These are phyloP conservation scores for Fraxinus dipetala DNA, from an alignment of 305 asterid species.

Conservation along the genomic window DNA sequence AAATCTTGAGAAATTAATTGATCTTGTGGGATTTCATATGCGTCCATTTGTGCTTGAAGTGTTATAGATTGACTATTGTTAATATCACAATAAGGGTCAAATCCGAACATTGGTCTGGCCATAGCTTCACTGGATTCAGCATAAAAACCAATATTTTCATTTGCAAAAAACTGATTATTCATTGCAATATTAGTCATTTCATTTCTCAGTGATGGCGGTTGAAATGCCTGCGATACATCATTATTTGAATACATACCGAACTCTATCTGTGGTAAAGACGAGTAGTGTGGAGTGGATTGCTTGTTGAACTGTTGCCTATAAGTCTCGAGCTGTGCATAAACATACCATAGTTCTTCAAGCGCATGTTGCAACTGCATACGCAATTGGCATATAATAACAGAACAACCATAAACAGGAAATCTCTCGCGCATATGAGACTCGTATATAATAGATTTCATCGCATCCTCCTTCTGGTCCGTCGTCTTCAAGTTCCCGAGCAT, in stretches of 20 bases:
- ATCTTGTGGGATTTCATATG: conserved; percentile 19
- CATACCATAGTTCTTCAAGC: conserved; percentile 28
- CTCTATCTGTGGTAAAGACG: conserved; percentile 14
- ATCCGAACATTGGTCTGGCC: conserved; percentile 16
- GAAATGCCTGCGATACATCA: background rate
- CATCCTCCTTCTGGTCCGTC: conserved; percentile 42
- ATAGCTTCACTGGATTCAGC: conserved; percentile 10
- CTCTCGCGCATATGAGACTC: conserved; percentile 55
- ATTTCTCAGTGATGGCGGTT: background rate
- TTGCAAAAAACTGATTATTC: background rate
- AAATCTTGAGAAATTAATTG: conserved; percentile 12
- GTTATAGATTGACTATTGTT: background rate
- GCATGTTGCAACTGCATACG: conserved; percentile 21
- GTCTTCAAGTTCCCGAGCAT: conserved; percentile 22
- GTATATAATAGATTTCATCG: conserved; percentile 59
- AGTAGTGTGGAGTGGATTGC: background rate
- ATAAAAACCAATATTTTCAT: conserved; percentile 15
- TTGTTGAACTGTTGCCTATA: conserved; percentile 16
- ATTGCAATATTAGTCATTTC: conserved; percentile 15
- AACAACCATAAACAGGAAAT: conserved; percentile 53
- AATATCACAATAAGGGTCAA: conserved; percentile 13
- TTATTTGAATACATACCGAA: background rate
- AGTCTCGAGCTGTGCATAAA: conserved; percentile 27
- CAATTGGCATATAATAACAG: conserved; percentile 34
- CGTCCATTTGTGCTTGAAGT: conserved; percentile 31